Base-by-base conservation (phyloP, 805 yeast genomes). In the Lachancea waltii region DNA sequence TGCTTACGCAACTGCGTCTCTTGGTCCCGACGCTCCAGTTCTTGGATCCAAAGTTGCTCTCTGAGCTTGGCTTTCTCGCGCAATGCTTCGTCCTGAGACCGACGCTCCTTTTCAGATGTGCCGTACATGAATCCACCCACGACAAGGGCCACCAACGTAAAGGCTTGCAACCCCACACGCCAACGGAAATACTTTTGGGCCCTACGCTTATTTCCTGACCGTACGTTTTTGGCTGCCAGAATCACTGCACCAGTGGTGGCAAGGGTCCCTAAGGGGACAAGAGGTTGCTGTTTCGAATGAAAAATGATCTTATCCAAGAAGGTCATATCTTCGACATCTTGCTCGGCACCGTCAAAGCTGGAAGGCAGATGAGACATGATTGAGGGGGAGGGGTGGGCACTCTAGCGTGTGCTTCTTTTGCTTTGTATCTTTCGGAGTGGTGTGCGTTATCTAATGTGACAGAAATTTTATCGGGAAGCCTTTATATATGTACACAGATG, bases 111-210 rank as follows among this genome's bases (percentile, higher is more conserved):
- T 18, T 67, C 58, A 19, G 60, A 52, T 20, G 73, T 74, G 44
- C 85, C 87, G 58, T 74, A 85, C 42, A 72, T 67, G 48, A 69
- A 69, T 4, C 95, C 87, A 29, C 96, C 97, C 9, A 76, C 78
- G 5, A 87, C 80, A 35, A 89, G 67, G 0, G 95, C 95, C 11
- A 78, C 79, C 29, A 89, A 65, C 0, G 97, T 89, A 41, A 81
- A 74, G 3, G 83, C 85, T 63, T 89, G 97, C 50, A 86, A 70
- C 0, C 75, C 92, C 32, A 89, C 90, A 69, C 97, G 81, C 77
- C 86, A 85, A 50, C 90, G 72, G 68, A 85, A 89, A 77, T 85
- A 87, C 34, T 74, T 73, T 63, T 89, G 95, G 0, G 96, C 94
- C 38, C 76, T 77, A 30, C 68, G 65, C 44, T 79, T 73, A 49